These are phyloP conservation scores for Dovyalis caffra DNA, from an alignment of 345 rosid species.

Conservation along the genomic window DNA sequence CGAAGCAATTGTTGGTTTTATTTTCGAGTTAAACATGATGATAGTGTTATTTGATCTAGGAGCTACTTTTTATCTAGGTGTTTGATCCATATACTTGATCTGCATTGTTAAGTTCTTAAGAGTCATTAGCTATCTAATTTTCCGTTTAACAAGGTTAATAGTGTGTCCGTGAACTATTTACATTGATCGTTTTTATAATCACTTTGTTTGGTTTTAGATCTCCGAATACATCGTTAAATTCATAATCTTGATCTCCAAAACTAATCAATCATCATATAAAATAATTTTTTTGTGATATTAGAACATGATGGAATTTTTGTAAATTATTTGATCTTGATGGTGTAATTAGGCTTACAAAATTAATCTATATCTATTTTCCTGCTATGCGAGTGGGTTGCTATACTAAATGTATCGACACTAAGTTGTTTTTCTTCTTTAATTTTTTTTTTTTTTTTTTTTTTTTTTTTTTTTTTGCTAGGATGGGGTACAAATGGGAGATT, in stretches of 20 bases:
- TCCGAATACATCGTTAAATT: too few species aligned
- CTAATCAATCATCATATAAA: neutral
- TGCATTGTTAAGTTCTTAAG: neutral
- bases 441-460: too few species aligned
- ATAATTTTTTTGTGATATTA: too few species aligned
- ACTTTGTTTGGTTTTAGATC: too few species aligned
- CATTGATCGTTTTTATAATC: too few species aligned
- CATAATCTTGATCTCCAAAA: too few species aligned
- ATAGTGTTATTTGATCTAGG: neutral
- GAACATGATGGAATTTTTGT: neutral
- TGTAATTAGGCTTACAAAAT: neutral
- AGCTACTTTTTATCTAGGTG: neutral
- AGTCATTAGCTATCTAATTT: neutral
- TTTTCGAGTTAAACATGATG: neutral
- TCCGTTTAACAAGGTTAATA: neutral
- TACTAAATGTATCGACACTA: neutral
- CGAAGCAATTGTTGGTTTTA: neutral
- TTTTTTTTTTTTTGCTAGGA: conserved; percentile 48
- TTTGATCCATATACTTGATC: neutral
- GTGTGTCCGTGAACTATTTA: neutral
- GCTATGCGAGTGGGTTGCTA: neutral
- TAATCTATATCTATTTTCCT: neutral
- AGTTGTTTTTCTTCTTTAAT: conserved; percentile 6
- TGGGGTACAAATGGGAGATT: conserved; percentile 85
- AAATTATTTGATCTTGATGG: neutral